Evolutionary conservation across 2,329 filamentous ascomycete species (phyloP).

Genomic region (Dactylellina cionopaga): DNA sequence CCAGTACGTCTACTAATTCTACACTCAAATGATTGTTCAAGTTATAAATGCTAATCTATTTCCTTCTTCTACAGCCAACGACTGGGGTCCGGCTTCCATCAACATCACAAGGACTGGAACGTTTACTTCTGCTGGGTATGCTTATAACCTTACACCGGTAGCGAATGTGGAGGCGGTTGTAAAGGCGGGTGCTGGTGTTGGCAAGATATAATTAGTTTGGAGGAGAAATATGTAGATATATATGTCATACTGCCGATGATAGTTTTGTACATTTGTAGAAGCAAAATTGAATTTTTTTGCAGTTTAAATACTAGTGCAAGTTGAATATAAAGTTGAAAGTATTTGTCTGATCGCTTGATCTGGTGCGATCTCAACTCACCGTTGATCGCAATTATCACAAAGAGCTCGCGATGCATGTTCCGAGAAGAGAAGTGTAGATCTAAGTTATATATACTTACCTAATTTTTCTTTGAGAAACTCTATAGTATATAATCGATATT

Average conservation of each 20-base stretch:
- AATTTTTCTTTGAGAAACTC: too few relatives aligned
- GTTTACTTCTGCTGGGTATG: conserved; percentile 65
- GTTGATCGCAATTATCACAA: too few relatives aligned
- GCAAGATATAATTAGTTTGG: conserved; percentile 60
- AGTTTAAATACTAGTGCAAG: too few relatives aligned
- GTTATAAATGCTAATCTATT: background rate
- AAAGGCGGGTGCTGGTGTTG: conserved; percentile 64
- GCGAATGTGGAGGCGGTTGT: conserved; percentile 62
- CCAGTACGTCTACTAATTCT: conserved; percentile 61
- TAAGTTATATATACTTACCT: too few relatives aligned
- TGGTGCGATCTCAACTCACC: too few relatives aligned
- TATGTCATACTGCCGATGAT: background rate
- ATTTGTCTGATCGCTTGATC: background rate
- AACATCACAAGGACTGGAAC: conserved; percentile 67
- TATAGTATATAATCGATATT: too few relatives aligned
- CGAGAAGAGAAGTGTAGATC: too few relatives aligned
- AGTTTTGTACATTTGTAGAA: too few relatives aligned
- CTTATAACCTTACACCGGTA: conserved; percentile 65
- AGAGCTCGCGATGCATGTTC: too few relatives aligned
- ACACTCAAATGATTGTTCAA: background rate
- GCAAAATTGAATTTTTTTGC: too few relatives aligned
- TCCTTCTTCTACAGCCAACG: conserved; percentile 60
- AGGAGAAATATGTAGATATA: background rate
- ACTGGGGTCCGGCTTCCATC: conserved; percentile 64
- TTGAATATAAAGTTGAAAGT: too few relatives aligned